phyloP scores from a whole-genome alignment of 345 rosid genomes.

The Cardamine chenopodiifolia region DNA sequence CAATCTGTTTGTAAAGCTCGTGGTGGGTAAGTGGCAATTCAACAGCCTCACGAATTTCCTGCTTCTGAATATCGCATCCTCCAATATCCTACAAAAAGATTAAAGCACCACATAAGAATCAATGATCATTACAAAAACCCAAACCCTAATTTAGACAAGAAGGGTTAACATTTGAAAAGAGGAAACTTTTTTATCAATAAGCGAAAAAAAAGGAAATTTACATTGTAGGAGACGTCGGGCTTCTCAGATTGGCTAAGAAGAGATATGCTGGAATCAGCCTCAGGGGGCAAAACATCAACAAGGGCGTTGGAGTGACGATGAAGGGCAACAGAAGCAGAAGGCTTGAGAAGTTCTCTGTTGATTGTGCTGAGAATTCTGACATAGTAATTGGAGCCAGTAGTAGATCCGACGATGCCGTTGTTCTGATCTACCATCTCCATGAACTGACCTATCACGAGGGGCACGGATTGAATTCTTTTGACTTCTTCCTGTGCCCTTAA shows the following conservation, averaged over 20 bases:
- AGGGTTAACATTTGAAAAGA: background rate
- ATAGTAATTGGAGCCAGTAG: slow-evolving; percentile 96
- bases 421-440: slow-evolving; percentile 99
- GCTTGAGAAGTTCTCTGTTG: slow-evolving; percentile 86
- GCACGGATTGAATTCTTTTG: slow-evolving; percentile 95
- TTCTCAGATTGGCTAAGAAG: slow-evolving; percentile 97
- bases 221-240: slow-evolving; percentile 93
- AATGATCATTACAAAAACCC: slow-evolving; percentile 18
- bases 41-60: slow-evolving; percentile 99
- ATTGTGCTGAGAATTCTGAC: slow-evolving; percentile 93
- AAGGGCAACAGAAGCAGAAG: slow-evolving; percentile 96
- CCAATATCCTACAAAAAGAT: slow-evolving; percentile 75
- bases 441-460: slow-evolving; percentile 93
- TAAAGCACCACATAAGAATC: background rate
- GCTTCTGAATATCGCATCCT: slow-evolving; percentile 98
- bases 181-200: background rate
- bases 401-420: slow-evolving; percentile 99
- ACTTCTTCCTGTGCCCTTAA: slow-evolving; percentile 97
- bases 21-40: slow-evolving; percentile 96
- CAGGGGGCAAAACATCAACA: slow-evolving; percentile 96
- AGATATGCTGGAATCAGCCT: slow-evolving; percentile 97
- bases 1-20: slow-evolving; percentile 92
- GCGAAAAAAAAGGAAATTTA: slow-evolving; percentile 33
- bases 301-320: slow-evolving; percentile 98
- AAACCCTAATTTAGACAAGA: slow-evolving; percentile 3